phyloP scores from a whole-genome alignment of 176 grass and related monocot genomes.

The Oryza meridionalis region DNA sequence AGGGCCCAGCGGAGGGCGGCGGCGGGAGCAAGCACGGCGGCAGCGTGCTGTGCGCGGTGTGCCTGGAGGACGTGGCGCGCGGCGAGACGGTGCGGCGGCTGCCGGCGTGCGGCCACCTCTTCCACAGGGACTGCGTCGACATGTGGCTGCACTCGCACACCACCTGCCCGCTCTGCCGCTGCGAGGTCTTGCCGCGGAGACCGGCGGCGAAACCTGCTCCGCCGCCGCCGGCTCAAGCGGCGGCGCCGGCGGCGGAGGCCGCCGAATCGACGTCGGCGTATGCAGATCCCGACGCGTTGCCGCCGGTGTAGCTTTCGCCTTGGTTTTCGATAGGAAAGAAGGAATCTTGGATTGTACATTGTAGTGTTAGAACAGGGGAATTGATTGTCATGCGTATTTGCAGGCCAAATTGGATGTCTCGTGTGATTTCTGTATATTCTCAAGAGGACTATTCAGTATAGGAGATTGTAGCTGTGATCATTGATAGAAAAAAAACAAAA shows the following conservation, averaged over 20 bases:
- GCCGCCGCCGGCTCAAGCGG: too few relatives aligned
- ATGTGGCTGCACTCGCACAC: conserved; percentile 53
- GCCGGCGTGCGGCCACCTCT: conserved; percentile 38
- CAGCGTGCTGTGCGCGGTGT: conserved; percentile 28
- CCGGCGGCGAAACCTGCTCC: not conserved
- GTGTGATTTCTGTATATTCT: not conserved
- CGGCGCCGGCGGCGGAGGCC: too few relatives aligned
- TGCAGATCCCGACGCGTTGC: not conserved
- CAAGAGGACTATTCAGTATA: not conserved
- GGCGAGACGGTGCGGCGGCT: conserved; percentile 33
- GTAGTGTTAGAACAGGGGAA: not conserved
- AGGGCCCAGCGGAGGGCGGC: not conserved
- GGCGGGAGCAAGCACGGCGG: not conserved
- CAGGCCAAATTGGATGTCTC: not conserved
- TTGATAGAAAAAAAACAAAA: not conserved
- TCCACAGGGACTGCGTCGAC: conserved; percentile 44
- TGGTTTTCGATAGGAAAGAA: not conserved
- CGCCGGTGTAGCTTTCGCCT: conserved; percentile 2
- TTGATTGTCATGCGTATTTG: not conserved
- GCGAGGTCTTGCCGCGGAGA: conserved; percentile 24
- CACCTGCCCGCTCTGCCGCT: conserved; percentile 45
- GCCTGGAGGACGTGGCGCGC: conserved; percentile 36
- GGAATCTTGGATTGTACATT: not conserved
- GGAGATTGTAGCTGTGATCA: not conserved
- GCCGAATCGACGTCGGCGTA: not conserved